These are phyloP conservation scores for Elongisporangium prolatum DNA, from an alignment of 352 stramenopile species.

Conservation along the genomic window DNA sequence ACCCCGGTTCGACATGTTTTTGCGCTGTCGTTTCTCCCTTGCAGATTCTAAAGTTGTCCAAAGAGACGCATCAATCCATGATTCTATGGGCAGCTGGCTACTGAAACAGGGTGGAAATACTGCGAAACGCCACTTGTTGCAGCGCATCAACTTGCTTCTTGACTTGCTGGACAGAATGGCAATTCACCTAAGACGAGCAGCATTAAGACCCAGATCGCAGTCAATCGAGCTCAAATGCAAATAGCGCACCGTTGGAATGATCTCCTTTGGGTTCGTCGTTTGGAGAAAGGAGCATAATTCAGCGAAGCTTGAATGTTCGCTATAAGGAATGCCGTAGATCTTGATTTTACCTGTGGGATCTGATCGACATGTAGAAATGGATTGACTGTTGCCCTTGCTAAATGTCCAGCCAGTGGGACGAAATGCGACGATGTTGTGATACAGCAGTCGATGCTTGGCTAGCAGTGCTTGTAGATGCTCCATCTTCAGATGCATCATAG, in stretches of 20 bases:
- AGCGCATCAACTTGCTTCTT: conserved; percentile 71
- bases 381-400: conserved; percentile 34
- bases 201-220: not conserved
- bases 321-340: conserved; percentile 95
- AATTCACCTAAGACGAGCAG: conserved; percentile 53
- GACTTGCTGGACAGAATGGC: conserved; percentile 46
- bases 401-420: conserved; percentile 94
- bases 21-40: not conserved
- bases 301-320: conserved; percentile 94
- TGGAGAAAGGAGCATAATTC: conserved; percentile 93
- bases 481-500: conserved; percentile 92
- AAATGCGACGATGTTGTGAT: conserved; percentile 89
- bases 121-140: conserved; percentile 58
- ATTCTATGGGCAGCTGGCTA: conserved; percentile 17
- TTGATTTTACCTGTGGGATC: conserved; percentile 78
- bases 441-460: conserved; percentile 62
- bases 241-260: conserved; percentile 88
- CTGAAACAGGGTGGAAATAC: conserved; percentile 50
- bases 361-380: conserved; percentile 67
- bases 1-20: not conserved
- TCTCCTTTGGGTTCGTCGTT: conserved; percentile 78
- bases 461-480: conserved; percentile 76
- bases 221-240: not conserved
- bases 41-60: not conserved
- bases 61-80: not conserved